Base-by-base conservation (phyloP, 495 filamentous ascomycete genomes). In the Lophiostoma macrostomum region DNA sequence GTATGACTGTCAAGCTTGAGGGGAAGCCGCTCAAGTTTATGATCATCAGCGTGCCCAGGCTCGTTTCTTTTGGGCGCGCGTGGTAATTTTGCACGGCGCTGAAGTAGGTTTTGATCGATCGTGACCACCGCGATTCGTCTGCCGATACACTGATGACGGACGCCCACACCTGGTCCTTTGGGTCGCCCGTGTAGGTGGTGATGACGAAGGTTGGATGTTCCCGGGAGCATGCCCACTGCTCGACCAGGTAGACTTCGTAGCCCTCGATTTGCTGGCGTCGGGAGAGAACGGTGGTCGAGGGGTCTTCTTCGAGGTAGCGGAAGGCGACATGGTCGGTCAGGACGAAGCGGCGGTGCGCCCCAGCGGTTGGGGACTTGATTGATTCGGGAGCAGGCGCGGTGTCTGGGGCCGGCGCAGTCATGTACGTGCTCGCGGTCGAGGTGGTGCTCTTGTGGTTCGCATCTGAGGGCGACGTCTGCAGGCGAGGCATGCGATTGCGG, bases 151-250 rank as follows among this genome's bases (percentile, higher is more conserved):
- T 86, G 29, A 98, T 69, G 5, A 96, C 85, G n/a, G 86, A 84
- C 13, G 87, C 90, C 4, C 82, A 65, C 14, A 96, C 79, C 3
- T 72, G 78, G 66, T 96, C 86, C 14, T 84, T 83, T 10, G 80
- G 75, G 60, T 96, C 87, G 14, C 93, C 94, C 0, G 94, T 96
- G 67, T 93, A 97, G 4, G 91, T 95, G 18, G 86, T 85, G 53
- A 98, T 95, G 23, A 95, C 80, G 56, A 93, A 88, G 22, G 91
- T 95, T 5, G 91, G 93, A 60, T 95, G 86, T 25, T 80, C 76
- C 47, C 93, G 82, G 6, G 91, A 96, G 67, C 90, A 96, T 10
- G 88, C 89, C 94, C 93, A 98, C 80, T 98, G 93, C 68, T 97
- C 93, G 50, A 98, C 90, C 29, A 97, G 70, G 71, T 97, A 97